Base-by-base conservation (phyloP, 2,329 filamentous ascomycete species). In the Paraphaeosphaeria sporulosa region DNA sequence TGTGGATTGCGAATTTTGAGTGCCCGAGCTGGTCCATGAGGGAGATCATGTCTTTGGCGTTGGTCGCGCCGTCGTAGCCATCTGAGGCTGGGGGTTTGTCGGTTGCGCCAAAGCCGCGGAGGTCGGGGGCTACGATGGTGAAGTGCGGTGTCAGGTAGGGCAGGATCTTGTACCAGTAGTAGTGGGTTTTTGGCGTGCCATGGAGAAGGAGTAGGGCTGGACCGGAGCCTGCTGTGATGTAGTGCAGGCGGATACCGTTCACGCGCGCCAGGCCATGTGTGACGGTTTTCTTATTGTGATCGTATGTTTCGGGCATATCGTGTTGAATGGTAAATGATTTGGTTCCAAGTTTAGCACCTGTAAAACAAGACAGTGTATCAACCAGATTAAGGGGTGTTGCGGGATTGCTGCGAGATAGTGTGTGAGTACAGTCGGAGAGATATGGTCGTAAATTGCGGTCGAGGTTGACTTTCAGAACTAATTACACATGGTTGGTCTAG, bases 41-140 rank as follows among this genome's bases (percentile, higher is more conserved):
- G 27, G 46, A 49, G 12, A 49, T 49, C 46, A 49, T 49, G 46
- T 49, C 46, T 49, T 49, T 49, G 46, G 46, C 46, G 30, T 49
- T 49, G 23, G 46, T 49, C 19, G 70, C 71, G 23, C 70, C 76
- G 58, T 78, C 75, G 63, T 80, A 79, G 46, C 77, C 75, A 4
- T 74, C 75, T 34, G 58, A 64, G 4, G 74, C 71, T 0, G 76
- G 77, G 0, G 76, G 76, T 56, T 79, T 79, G 66, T 79, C 76
- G 0, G 75, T 77, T n/a, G 76, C 76, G 25, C 77, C 77, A 47
- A 78, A 79, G 0, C 76, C 76, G 17, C 77, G 69, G 0, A 78
- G 64, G 58, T 78, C 76, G 1, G 76, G 76, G 0, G 76, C 78
- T 1, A 79, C 69, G 47, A 79, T 57, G 0, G 71, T 77, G 63